phyloP scores from a whole-genome alignment of 306 rosid species.

The Cicer bijugum region DNA sequence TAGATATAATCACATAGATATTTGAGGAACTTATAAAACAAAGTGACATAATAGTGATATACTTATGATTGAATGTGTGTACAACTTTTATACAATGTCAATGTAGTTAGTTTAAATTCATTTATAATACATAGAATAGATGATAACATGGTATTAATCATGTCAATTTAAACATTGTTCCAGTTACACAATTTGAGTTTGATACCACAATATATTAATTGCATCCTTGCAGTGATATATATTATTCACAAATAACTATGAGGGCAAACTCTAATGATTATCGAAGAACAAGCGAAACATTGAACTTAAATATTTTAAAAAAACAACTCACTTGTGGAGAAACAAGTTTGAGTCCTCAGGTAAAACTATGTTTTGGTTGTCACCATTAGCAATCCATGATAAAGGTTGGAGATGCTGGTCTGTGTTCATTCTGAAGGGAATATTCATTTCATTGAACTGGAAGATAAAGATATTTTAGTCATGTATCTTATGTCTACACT shows the following conservation, averaged over 20 bases:
- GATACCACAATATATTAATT: background rate
- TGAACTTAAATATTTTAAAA: background rate
- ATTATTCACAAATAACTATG: background rate
- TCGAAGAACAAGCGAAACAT: background rate
- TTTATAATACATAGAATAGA: background rate
- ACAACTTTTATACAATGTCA: too few species aligned
- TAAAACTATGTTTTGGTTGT: constrained; percentile 44
- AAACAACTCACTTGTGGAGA: constrained; percentile 59
- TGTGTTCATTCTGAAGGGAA: constrained; percentile 64
- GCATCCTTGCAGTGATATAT: background rate
- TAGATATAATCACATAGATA: too few species aligned
- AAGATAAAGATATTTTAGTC: constrained; percentile 40
- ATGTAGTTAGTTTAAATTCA: background rate
- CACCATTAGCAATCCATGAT: constrained; percentile 63
- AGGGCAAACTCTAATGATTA: too few species aligned
- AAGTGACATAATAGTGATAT: too few species aligned
- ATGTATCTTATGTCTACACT: background rate
- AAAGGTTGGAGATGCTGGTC: constrained; percentile 76
- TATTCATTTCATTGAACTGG: constrained; percentile 71
- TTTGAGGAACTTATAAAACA: too few species aligned
- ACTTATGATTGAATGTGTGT: too few species aligned
- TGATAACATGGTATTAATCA: background rate
- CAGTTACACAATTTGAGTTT: too few species aligned
- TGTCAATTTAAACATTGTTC: background rate
- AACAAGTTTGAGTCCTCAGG: constrained; percentile 69